These are phyloP conservation scores for Colletotrichum sp. DNA, from an alignment of 2,329 filamentous ascomycete species.

Conservation along the genomic window DNA sequence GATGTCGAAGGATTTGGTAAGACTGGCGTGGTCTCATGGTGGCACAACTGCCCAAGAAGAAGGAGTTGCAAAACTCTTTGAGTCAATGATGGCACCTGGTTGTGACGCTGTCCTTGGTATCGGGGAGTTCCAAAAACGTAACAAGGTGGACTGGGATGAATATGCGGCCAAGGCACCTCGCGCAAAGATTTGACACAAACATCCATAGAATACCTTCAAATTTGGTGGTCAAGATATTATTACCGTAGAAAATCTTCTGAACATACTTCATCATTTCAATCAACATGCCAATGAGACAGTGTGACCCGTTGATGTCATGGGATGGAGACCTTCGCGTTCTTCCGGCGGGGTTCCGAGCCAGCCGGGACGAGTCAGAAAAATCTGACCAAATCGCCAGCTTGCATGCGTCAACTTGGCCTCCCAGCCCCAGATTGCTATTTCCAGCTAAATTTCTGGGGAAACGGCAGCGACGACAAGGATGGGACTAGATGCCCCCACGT, in stretches of 20 bases:
- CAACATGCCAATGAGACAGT: fast-evolving
- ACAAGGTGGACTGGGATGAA: neutral
- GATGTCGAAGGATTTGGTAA: neutral
- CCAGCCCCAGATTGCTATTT: neutral
- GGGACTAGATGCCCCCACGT: neutral
- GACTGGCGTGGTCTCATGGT: neutral
- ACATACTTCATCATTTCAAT: neutral
- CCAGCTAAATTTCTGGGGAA: neutral
- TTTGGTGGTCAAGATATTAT: fast-evolving
- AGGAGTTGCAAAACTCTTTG: neutral
- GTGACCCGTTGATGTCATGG: neutral
- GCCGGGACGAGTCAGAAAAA: neutral
- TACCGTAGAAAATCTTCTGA: fast-evolving
- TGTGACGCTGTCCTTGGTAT: neutral
- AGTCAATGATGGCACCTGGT: neutral
- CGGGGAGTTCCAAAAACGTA: neutral
- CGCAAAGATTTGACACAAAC: neutral
- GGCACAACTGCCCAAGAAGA: neutral
- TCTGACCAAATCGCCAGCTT: neutral
- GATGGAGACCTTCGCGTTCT: neutral
- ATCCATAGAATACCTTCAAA: neutral
- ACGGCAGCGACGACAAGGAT: neutral
- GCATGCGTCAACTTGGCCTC: neutral
- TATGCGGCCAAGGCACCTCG: neutral
- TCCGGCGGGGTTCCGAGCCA: neutral